These are phyloP conservation scores for Globisporangium mamillatum DNA, from an alignment of 352 stramenopile species.

Conservation along the genomic window DNA sequence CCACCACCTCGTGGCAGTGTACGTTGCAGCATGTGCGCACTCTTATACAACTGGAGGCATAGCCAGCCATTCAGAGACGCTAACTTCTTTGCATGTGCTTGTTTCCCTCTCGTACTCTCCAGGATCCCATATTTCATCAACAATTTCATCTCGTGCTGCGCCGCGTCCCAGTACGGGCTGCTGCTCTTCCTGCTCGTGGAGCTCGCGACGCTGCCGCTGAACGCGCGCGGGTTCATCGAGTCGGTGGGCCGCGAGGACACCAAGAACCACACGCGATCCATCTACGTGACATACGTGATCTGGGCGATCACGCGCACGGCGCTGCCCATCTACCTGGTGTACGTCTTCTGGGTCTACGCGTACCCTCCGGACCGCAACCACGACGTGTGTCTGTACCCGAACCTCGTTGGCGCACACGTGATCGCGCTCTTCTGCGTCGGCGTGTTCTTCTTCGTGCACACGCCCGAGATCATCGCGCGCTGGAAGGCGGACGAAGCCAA, in stretches of 20 bases:
- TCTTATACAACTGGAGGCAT: background rate
- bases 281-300: constrained; percentile 73
- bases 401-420: constrained; percentile 68
- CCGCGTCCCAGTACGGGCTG: constrained; percentile 68
- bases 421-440: constrained; percentile 81
- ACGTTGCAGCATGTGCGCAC: constrained; percentile 23
- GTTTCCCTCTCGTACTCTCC: background rate
- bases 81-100: too few relatives aligned
- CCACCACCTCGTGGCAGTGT: constrained; percentile 81
- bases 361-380: constrained; percentile 73
- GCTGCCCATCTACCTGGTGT: constrained; percentile 76
- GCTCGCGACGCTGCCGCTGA: constrained; percentile 73
- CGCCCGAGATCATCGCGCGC: constrained; percentile 56
- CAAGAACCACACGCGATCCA: constrained; percentile 62
- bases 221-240: constrained; percentile 74
- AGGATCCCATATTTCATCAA: constrained; percentile 84
- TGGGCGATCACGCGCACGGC: constrained; percentile 72
- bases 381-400: constrained; percentile 76
- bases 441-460: constrained; percentile 83
- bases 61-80: too few relatives aligned
- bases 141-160: constrained; percentile 84
- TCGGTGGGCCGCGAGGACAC: constrained; percentile 57
- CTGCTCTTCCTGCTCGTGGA: constrained; percentile 81
- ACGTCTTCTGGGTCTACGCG: constrained; percentile 66
- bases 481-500: constrained; percentile 21